Conservation (phyloP, 805 yeast genomes). For the Isabelozyma heimii region DNA sequence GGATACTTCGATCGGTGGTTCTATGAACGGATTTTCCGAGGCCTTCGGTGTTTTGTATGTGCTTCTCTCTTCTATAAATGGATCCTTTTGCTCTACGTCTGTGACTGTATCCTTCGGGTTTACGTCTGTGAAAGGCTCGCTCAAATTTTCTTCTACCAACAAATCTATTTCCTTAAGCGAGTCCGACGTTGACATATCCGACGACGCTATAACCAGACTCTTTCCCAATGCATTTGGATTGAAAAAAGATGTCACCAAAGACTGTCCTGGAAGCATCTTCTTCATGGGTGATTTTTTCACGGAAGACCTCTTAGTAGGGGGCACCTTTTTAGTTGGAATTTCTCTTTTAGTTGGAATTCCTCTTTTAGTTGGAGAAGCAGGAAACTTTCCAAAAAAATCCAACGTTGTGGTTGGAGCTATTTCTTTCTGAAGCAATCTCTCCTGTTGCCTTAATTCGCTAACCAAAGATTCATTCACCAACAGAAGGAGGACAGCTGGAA, state of each 20-base stretch:
- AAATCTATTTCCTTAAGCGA: too few species aligned
- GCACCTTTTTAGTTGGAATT: background rate
- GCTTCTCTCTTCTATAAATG: background rate
- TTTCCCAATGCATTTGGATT: too few species aligned
- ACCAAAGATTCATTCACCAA: slow-evolving; percentile 12
- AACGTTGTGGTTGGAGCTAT: slow-evolving; percentile 23
- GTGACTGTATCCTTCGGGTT: too few species aligned
- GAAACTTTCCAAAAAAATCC: slow-evolving; percentile 12
- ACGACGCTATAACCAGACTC: too few species aligned
- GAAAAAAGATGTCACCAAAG: background rate
- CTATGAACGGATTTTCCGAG: too few species aligned
- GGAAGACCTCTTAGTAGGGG: background rate
- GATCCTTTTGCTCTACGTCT: background rate
- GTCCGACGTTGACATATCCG: too few species aligned
- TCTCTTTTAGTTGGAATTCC: background rate
- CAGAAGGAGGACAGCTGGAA: slow-evolving; percentile 16
- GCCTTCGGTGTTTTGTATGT: too few species aligned
- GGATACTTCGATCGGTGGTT: background rate
- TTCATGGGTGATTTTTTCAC: background rate
- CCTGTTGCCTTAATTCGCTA: slow-evolving; percentile 5
- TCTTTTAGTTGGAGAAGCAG: slow-evolving; percentile 7
- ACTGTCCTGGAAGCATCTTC: background rate
- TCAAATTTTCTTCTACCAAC: too few species aligned
- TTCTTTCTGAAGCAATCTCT: slow-evolving; percentile 9
- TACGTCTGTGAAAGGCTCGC: too few species aligned